Evolutionary conservation across 148 eudicot genomes (phyloP), one percentile per base, ranked within the genome.

Genomic region (Spergularia bocconei): DNA sequence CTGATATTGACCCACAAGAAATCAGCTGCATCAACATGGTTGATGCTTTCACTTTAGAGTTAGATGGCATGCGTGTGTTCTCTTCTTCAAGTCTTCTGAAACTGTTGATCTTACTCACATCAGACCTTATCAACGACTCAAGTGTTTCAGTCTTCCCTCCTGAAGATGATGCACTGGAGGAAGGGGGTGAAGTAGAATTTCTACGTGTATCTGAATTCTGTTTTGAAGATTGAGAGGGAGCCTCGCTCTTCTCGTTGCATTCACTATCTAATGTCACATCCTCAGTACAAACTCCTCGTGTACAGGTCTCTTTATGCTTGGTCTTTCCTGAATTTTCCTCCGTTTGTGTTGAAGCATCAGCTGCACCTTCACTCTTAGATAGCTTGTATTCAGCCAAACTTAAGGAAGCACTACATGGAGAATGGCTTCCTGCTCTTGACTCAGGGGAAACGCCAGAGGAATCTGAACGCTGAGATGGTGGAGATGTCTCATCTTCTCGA

Each of bases 301-400:
- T 90, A 79, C 93, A 86, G 63, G 88, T 90, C 73, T 87, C 87
- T 68, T 81, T 84, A 66, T 80, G 70, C 52, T 76, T 76, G 67
- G 56, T 63, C 81, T 80, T 82, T 66, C 66, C 81, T 47, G 73
- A 52, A 67, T 69, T 84, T 70, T 92, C 96, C 66, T 94, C 96
- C 0, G 96, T 94, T 77, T 94, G 98, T 79, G 97, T 92, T 59
- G 98, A 85, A 63, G 98, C 98, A 83, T 94, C 92, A 51, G 92
- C 86, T 51, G 88, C 85, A 77, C 87, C 87, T 71, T 90, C 93
- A 70, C 77, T 84, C 75, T 85, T 86, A 79, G 84, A 74, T 68
- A 83, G 80, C 82, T 86, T 88, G 83, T 79, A 90, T 74, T 89
- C 96, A 1, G 88, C 79, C 62, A 91, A 77, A 82, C 91, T 88